Percentiles rank a stretch among this genome's conserved stretches.
Evolutionary conservation across 139 green algal genomes (phyloP).

Genomic region (Tetraselmis chui): DNA sequence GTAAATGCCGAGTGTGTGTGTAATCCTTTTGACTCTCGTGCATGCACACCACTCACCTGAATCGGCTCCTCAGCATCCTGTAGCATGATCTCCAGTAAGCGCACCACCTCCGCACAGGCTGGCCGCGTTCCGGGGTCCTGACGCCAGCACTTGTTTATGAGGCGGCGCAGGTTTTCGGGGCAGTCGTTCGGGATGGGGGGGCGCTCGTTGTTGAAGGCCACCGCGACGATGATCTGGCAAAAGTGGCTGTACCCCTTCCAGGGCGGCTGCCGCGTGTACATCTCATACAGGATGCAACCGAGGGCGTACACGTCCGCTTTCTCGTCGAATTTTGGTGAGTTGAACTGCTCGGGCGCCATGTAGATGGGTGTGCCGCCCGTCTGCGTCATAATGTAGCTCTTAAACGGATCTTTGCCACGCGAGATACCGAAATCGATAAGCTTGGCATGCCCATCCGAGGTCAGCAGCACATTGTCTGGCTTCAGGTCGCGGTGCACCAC

Average conservation of each 20-base stretch:
- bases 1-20: too few relatives aligned
- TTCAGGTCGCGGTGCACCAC: conserved; percentile 40
- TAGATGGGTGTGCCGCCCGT: neutral
- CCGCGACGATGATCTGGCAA: conserved; percentile 48
- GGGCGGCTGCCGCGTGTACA: neutral
- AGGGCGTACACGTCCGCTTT: conserved; percentile 51
- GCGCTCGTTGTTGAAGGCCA: conserved; percentile 45
- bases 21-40: too few relatives aligned
- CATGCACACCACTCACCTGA: too few relatives aligned
- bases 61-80: conserved; percentile 6
- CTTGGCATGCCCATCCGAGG: conserved; percentile 11
- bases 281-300: conserved; percentile 58
- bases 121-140: conserved; percentile 55
- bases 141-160: conserved; percentile 51
- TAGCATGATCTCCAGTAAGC: conserved; percentile 28
- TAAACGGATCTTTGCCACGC: conserved; percentile 13
- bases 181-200: conserved; percentile 38
- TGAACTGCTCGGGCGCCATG: conserved; percentile 13
- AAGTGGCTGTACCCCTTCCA: neutral
- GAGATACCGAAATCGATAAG: conserved; percentile 83
- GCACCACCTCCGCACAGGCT: conserved; percentile 43
- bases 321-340: conserved; percentile 37
- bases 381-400: neutral
- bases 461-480: conserved; percentile 34
- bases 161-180: conserved; percentile 35